Conservation (phyloP, 2,329 filamentous ascomycete genomes). For the Phoma sp. region DNA sequence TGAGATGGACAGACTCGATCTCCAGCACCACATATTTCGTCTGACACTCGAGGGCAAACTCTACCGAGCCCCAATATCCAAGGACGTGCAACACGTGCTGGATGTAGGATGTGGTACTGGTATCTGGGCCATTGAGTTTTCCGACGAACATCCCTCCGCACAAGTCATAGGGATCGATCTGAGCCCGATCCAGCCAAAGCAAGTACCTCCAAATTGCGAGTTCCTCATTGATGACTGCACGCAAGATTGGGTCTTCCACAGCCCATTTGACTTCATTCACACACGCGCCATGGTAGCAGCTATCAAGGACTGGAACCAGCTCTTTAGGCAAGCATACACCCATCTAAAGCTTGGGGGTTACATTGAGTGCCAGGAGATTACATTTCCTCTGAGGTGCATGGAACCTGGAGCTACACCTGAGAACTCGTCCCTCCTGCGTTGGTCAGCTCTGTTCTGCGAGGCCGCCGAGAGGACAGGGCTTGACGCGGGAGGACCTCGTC, state of each 20-base stretch:
- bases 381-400: constrained; percentile 34
- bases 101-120: constrained; percentile 44
- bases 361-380: constrained; percentile 57
- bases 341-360: constrained; percentile 58
- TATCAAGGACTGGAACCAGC: constrained; percentile 59
- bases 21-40: constrained; percentile 44
- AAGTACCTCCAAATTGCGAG: constrained; percentile 42
- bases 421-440: constrained; percentile 34
- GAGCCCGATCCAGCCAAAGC: constrained; percentile 39
- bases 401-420: constrained; percentile 28
- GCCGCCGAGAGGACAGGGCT: constrained; percentile 43
- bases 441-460: constrained; percentile 34
- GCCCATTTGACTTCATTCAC: constrained; percentile 65
- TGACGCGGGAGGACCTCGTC: constrained; percentile 48
- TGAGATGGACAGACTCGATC: constrained; percentile 39
- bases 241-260: constrained; percentile 62
- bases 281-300: constrained; percentile 58
- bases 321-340: constrained; percentile 51
- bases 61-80: constrained; percentile 34
- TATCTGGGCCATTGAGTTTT: constrained; percentile 42
- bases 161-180: constrained; percentile 45
- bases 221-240: constrained; percentile 46
- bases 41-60: constrained; percentile 41
- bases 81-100: constrained; percentile 38
- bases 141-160: constrained; percentile 42